phyloP scores from a whole-genome alignment of 1,284 basidiomycete species.

The Ceratobasidium papillatum region DNA sequence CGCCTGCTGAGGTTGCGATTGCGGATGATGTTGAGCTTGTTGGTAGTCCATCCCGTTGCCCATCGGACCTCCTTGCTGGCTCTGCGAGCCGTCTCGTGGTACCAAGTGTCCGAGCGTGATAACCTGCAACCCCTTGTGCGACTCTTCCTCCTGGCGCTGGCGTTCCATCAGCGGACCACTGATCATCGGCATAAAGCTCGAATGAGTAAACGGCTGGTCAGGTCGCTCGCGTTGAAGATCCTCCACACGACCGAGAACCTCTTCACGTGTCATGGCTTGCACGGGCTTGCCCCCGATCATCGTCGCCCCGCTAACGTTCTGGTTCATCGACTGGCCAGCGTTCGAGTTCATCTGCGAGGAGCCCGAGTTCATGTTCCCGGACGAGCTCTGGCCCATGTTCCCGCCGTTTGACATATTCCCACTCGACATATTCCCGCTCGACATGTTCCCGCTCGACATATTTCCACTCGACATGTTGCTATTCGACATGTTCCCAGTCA shows the following conservation, averaged over 20 bases:
- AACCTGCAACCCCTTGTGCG: slow-evolving; percentile 76
- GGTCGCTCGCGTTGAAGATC: slow-evolving; percentile 60
- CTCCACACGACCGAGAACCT: slow-evolving; percentile 62
- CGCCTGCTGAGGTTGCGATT: slow-evolving; percentile 22
- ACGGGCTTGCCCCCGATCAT: slow-evolving; percentile 24
- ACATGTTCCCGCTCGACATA: not conserved
- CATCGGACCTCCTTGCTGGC: slow-evolving; percentile 11
- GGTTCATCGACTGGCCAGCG: not conserved
- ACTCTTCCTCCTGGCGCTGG: slow-evolving; percentile 42
- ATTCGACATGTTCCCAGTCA: not conserved
- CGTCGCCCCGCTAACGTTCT: not conserved
- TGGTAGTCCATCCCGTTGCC: slow-evolving; percentile 25
- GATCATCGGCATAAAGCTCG: slow-evolving; percentile 35
- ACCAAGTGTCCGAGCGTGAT: slow-evolving; percentile 84
- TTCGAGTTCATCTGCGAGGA: not conserved
- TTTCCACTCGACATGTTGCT: too few species aligned
- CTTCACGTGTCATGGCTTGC: slow-evolving; percentile 53
- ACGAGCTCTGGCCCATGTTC: not conserved
- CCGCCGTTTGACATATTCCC: not conserved
- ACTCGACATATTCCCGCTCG: not conserved
- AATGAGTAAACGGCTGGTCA: slow-evolving; percentile 39
- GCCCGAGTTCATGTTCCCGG: not conserved
- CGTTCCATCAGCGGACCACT: slow-evolving; percentile 48
- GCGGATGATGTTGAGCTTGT: slow-evolving; percentile 19
- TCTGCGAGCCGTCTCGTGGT: slow-evolving; percentile 56